Evolutionary conservation across 2,329 filamentous ascomycete genomes (phyloP).

Genomic region (Aspergillus pseudotamarii): DNA sequence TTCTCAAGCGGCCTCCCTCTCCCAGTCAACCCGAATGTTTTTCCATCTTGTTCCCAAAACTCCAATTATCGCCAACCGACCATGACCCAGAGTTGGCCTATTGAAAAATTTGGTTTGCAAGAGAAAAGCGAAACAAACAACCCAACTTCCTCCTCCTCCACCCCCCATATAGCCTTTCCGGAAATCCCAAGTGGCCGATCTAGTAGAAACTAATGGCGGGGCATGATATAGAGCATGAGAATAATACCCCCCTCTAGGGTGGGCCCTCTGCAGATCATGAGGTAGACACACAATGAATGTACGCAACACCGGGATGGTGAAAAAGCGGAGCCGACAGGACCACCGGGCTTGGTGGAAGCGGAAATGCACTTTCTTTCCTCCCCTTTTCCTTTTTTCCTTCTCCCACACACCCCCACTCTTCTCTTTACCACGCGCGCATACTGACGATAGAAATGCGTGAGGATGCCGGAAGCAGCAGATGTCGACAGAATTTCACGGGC

Average conservation of each 20-base stretch:
- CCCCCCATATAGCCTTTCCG: conserved; percentile 72
- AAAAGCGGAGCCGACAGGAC: conserved; percentile 35
- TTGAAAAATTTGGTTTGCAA: conserved; percentile 76
- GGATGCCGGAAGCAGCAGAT: conserved; percentile 82
- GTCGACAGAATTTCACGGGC: conserved; percentile 73
- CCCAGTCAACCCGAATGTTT: conserved; percentile 81
- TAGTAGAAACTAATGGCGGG: conserved; percentile 86
- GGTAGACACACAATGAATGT: conserved; percentile 41
- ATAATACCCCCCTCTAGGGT: conserved; percentile 76
- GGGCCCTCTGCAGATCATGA: conserved; percentile 43
- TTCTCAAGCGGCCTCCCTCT: conserved; percentile 76
- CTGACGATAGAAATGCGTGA: conserved; percentile 79
- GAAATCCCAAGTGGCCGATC: conserved; percentile 77
- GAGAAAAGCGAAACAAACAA: conserved; percentile 84
- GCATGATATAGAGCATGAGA: conserved; percentile 79
- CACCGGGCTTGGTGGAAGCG: conserved; percentile 55
- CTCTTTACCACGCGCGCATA: conserved; percentile 51
- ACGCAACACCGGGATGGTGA: conserved; percentile 22
- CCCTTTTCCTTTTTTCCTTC: background rate
- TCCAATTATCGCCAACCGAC: conserved; percentile 77
- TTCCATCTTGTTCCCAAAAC: conserved; percentile 83
- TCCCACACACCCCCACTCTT: background rate
- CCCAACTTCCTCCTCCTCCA: no score
- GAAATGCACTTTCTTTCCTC: background rate
- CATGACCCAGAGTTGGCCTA: conserved; percentile 93